Evolutionary conservation across 768 basidiomycete genomes (phyloP).

Genomic region (Psilocybe sp.): DNA sequence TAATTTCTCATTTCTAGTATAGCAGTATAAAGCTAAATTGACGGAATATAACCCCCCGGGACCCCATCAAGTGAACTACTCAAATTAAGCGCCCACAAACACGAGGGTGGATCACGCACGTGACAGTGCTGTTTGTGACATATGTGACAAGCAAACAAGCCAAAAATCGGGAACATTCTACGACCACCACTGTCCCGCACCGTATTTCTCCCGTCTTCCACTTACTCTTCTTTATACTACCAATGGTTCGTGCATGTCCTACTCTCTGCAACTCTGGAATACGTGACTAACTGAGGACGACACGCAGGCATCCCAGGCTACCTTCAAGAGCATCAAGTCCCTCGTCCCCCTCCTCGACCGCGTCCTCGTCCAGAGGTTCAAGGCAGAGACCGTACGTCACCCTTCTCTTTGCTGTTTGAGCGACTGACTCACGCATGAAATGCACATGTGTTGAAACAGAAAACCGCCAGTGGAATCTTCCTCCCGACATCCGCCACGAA

Average conservation of each 20-base stretch:
- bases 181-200: slow-evolving; percentile 6
- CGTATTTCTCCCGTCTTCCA: slow-evolving; percentile 2
- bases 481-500: slow-evolving; percentile 87
- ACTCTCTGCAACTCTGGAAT: neutral
- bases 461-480: slow-evolving; percentile 97
- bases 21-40: no score
- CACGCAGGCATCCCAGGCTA: slow-evolving; percentile 76
- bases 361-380: slow-evolving; percentile 96
- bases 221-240: neutral
- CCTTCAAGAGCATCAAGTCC: slow-evolving; percentile 93
- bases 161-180: slow-evolving; percentile 27
- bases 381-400: slow-evolving; percentile 84
- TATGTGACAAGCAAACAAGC: no score
- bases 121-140: no score
- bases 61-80: no score
- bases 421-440: no score
- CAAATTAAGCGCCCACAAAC: no score
- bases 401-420: neutral
- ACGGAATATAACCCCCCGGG: no score
- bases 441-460: slow-evolving; percentile 42
- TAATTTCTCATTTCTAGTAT: no score
- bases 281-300: neutral
- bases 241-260: slow-evolving; percentile 10
- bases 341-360: slow-evolving; percentile 92
- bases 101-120: no score